Percentiles rank a stretch among this genome's conserved stretches.
Evolutionary conservation across 169 alveolate species (phyloP).

Genomic region (Besnoitia besnoiti): DNA sequence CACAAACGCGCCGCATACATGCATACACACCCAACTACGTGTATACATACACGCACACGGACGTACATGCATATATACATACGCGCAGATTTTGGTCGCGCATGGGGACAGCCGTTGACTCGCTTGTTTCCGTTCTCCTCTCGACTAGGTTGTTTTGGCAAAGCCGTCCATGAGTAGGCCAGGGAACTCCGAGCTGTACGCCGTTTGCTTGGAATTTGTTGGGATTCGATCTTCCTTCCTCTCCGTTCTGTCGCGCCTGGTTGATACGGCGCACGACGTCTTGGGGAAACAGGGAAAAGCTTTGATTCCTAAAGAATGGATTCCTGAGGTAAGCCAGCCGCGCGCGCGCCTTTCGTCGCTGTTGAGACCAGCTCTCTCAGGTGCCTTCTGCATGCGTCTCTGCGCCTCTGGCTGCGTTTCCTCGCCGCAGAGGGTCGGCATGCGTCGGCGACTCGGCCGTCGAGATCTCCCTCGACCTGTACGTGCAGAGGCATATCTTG

Average conservation of each 20-base stretch:
- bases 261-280: slow-evolving; percentile 10
- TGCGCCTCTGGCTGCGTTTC: too few relatives aligned
- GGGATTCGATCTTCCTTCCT: slow-evolving; percentile 70
- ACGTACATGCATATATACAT: not conserved
- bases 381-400: too few relatives aligned
- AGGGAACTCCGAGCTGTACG: slow-evolving; percentile 71
- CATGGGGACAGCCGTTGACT: not conserved
- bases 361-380: too few relatives aligned
- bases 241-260: slow-evolving; percentile 40
- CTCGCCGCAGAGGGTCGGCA: too few relatives aligned
- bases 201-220: slow-evolving; percentile 64
- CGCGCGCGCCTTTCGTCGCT: too few relatives aligned
- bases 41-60: not conserved
- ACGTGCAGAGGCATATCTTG: too few relatives aligned
- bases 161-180: slow-evolving; percentile 64
- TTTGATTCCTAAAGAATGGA: slow-evolving; percentile 57
- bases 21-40: not conserved
- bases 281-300: slow-evolving; percentile 34
- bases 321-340: slow-evolving; percentile 41
- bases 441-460: too few relatives aligned
- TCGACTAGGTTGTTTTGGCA: slow-evolving; percentile 54
- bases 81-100: not conserved
- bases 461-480: too few relatives aligned
- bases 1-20: too few relatives aligned
- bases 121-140: not conserved